These are phyloP conservation scores for Talaromyces stipitatus DNA, from an alignment of 495 filamentous ascomycete genomes.

Conservation along the genomic window DNA sequence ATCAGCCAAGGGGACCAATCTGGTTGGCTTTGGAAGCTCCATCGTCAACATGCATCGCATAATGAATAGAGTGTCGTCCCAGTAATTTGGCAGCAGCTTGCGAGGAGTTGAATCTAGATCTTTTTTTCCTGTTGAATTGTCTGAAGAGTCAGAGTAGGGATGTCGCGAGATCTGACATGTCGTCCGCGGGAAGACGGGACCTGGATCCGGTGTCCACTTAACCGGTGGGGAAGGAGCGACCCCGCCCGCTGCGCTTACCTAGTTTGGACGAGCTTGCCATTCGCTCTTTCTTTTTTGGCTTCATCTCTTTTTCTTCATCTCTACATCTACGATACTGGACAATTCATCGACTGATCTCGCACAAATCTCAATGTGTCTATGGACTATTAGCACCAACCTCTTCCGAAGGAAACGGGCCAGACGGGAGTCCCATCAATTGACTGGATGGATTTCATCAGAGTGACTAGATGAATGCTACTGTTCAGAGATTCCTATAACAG, in stretches of 20 bases:
- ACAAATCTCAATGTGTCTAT: too few relatives aligned
- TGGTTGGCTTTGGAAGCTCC: background rate
- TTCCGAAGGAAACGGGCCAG: too few relatives aligned
- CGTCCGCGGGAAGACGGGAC: background rate
- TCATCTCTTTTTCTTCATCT: background rate
- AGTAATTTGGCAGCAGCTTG: background rate
- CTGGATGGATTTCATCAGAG: too few relatives aligned
- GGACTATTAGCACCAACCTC: too few relatives aligned
- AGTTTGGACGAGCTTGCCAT: background rate
- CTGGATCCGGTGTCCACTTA: background rate
- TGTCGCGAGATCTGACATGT: background rate
- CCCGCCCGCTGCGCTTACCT: background rate
- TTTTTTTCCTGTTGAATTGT: background rate
- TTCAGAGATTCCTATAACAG: background rate
- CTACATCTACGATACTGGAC: background rate
- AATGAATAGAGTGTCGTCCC: background rate
- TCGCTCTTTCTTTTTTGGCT: background rate
- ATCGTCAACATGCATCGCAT: background rate
- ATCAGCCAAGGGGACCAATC: background rate
- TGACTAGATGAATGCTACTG: conserved; percentile 5
- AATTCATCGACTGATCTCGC: too few relatives aligned
- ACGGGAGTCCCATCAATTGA: too few relatives aligned
- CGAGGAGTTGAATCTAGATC: background rate
- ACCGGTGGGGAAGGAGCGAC: background rate
- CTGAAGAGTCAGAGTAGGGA: background rate